phyloP scores from a whole-genome alignment of 768 basidiomycete genomes.

The Polyporus arcularius region DNA sequence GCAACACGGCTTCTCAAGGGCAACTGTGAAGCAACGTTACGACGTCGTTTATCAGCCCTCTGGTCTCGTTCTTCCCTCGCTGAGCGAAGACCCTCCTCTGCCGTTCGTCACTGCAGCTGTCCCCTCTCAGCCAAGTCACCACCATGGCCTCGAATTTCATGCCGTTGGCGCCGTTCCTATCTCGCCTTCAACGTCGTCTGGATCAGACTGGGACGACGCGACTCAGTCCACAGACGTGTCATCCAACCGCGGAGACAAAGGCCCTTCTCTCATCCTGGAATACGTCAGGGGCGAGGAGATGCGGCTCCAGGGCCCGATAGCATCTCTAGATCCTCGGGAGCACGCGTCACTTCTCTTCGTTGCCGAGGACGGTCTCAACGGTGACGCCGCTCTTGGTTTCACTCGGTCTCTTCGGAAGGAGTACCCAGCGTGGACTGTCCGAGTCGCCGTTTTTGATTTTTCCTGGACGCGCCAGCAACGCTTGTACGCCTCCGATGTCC shows the following conservation, averaged over 20 bases:
- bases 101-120: too few relatives aligned
- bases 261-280: slow-evolving; percentile 3
- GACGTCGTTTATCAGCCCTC: slow-evolving; percentile 21
- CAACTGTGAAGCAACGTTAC: slow-evolving; percentile 20
- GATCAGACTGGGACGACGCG: not conserved
- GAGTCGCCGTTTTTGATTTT: slow-evolving; percentile 30
- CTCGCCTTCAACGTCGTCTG: not conserved
- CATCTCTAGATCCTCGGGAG: slow-evolving; percentile 5
- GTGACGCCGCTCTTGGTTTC: slow-evolving; percentile 35
- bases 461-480: slow-evolving; percentile 16
- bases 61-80: not conserved
- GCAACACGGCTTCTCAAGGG: slow-evolving; percentile 13
- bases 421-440: slow-evolving; percentile 33
- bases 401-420: slow-evolving; percentile 33
- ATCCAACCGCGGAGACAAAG: not conserved
- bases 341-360: slow-evolving; percentile 15
- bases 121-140: too few relatives aligned
- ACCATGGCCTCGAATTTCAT: too few relatives aligned
- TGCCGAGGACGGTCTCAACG: slow-evolving; percentile 35
- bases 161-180: too few relatives aligned
- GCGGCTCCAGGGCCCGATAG: slow-evolving; percentile 19
- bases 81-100: too few relatives aligned
- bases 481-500: not conserved
- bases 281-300: slow-evolving; percentile 23
- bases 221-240: not conserved